These are phyloP conservation scores for Fulvia fulva DNA, from an alignment of 2,329 filamentous ascomycete species.

Conservation along the genomic window DNA sequence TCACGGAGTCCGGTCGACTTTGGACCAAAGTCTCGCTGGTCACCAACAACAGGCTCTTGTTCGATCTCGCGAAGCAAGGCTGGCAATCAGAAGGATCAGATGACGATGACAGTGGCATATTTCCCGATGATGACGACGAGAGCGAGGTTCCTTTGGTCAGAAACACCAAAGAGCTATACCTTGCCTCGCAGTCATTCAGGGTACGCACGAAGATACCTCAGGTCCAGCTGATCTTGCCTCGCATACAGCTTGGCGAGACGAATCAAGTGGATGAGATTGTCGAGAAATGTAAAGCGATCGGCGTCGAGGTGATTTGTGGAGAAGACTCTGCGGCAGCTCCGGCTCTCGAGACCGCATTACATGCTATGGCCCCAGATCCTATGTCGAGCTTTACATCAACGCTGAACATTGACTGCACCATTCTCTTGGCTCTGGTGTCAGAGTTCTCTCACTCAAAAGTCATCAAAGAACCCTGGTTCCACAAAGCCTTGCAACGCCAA, in stretches of 20 bases:
- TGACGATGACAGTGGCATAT: conserved; percentile 39
- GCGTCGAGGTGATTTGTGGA: conserved; percentile 37
- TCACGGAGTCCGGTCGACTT: conserved; percentile 58
- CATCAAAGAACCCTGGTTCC: conserved; percentile 50
- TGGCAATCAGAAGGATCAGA: conserved; percentile 52
- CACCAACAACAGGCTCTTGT: conserved; percentile 60
- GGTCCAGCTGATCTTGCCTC: conserved; percentile 59
- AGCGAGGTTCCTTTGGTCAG: conserved; percentile 57
- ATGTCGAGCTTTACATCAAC: conserved; percentile 37
- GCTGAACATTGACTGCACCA: conserved; percentile 63
- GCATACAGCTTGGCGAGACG: conserved; percentile 49
- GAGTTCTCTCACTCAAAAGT: conserved; percentile 63
- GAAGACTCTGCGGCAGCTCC: conserved; percentile 22
- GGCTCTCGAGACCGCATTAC: conserved; percentile 25
- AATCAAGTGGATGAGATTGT: conserved; percentile 56
- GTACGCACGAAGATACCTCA: conserved; percentile 58
- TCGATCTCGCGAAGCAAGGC: conserved; percentile 65
- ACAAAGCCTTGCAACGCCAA: conserved; percentile 59
- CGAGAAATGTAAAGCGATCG: conserved; percentile 51
- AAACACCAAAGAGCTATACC: conserved; percentile 55
- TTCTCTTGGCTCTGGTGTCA: conserved; percentile 68
- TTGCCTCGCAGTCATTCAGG: conserved; percentile 54
- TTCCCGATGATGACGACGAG: conserved; percentile 45
- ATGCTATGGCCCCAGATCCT: conserved; percentile 38
- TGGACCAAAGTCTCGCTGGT: conserved; percentile 68